Conservation (phyloP, 1,139 yeast genomes). For the Candida buenavistaensis region DNA sequence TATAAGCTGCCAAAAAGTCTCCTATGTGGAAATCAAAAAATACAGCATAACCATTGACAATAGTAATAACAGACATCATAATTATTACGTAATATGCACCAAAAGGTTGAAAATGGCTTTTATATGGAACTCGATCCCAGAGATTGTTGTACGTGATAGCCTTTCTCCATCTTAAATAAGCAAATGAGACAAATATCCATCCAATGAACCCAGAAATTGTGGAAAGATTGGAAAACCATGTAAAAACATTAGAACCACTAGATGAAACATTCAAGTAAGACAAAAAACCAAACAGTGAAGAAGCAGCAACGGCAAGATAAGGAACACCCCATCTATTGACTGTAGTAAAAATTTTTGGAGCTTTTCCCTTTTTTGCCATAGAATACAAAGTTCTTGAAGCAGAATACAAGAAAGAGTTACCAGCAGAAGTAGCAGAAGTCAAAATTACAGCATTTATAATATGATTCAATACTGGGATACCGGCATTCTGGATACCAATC, state of each 20-base stretch:
- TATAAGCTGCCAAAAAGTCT: slow-evolving; percentile 62
- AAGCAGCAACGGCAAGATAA: slow-evolving; percentile 39
- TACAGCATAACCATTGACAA: slow-evolving; percentile 61
- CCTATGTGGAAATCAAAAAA: slow-evolving; percentile 52
- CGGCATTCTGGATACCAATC: slow-evolving; percentile 56
- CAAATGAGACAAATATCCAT: slow-evolving; percentile 55
- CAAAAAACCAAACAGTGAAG: slow-evolving; percentile 40
- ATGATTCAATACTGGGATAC: slow-evolving; percentile 60
- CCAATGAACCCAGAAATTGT: slow-evolving; percentile 70
- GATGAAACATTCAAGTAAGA: slow-evolving; percentile 64
- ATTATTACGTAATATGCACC: slow-evolving; percentile 51
- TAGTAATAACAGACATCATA: slow-evolving; percentile 44
- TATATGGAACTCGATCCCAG: slow-evolving; percentile 49
- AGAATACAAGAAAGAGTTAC: slow-evolving; percentile 71
- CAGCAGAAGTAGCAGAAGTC: slow-evolving; percentile 69
- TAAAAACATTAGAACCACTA: slow-evolving; percentile 55
- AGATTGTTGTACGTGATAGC: slow-evolving; percentile 45
- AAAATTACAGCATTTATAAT: slow-evolving; percentile 68
- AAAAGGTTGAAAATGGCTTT: slow-evolving; percentile 49
- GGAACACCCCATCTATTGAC: slow-evolving; percentile 73
- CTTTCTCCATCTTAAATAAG: slow-evolving; percentile 55
- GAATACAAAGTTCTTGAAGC: slow-evolving; percentile 70
- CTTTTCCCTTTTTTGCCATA: slow-evolving; percentile 60
- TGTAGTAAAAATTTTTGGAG: slow-evolving; percentile 55
- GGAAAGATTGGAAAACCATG: slow-evolving; percentile 68